A percentile compares a stretch with the other conserved stretches of the same genome.
Conservation (phyloP, 1,284 basidiomycete species). For the Moniliophthora roreri region DNA sequence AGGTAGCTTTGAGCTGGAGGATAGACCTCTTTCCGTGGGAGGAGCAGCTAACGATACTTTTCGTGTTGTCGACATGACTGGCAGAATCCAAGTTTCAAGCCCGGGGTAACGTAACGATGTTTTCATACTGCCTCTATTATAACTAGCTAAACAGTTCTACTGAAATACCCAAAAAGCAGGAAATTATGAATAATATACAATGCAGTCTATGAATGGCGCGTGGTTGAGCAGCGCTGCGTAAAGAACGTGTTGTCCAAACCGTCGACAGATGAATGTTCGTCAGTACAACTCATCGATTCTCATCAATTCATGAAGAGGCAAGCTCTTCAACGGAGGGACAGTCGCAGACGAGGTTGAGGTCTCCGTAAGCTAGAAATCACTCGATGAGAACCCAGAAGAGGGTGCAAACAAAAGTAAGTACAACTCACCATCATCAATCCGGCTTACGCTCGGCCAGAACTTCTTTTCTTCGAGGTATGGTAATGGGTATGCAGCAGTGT, state of each 20-base stretch:
- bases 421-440: slow-evolving; percentile 85
- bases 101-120: too few relatives aligned
- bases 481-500: slow-evolving; percentile 84
- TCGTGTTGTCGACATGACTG: too few relatives aligned
- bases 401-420: slow-evolving; percentile 1
- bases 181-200: background rate
- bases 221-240: slow-evolving; percentile 44
- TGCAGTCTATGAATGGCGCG: slow-evolving; percentile 19
- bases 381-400: slow-evolving; percentile 13
- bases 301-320: slow-evolving; percentile 30
- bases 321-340: slow-evolving; percentile 87
- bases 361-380: slow-evolving; percentile 64
- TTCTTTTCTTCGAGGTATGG: slow-evolving; percentile 81
- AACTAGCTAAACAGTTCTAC: slow-evolving; percentile 1
- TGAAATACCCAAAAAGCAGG: slow-evolving; percentile 7
- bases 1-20: slow-evolving; percentile 21
- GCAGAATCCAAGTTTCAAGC: too few relatives aligned
- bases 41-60: too few relatives aligned
- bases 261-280: slow-evolving; percentile 39
- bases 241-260: slow-evolving; percentile 26
- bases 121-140: too few relatives aligned
- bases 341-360: slow-evolving; percentile 83
- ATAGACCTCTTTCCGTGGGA: background rate
- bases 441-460: slow-evolving; percentile 91
- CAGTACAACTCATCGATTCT: slow-evolving; percentile 15